A percentile compares a stretch with the other conserved stretches of the same genome.
These are phyloP conservation scores for Chamaecrista fasciculata DNA, from an alignment of 306 rosid species.

Conservation along the genomic window DNA sequence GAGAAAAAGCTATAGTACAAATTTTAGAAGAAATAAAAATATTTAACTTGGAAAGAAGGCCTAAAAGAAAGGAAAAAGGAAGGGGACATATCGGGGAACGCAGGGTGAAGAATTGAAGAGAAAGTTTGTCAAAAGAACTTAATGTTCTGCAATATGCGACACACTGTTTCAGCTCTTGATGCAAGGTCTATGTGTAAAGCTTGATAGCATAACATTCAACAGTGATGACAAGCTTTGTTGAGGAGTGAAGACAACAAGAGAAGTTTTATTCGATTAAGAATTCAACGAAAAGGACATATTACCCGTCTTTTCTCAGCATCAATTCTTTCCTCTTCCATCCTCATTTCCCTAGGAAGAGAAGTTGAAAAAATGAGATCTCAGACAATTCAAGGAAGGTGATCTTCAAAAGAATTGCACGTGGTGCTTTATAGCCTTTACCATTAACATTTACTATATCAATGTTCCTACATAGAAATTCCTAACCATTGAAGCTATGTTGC, in stretches of 20 bases:
- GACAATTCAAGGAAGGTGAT: conserved; percentile 14
- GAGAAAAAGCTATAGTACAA: not conserved
- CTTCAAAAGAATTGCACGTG: not conserved
- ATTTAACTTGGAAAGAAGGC: not conserved
- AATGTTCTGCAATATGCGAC: conserved; percentile 7
- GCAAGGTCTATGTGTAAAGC: conserved; percentile 6
- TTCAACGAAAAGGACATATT: conserved; percentile 25
- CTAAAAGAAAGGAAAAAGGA: not conserved
- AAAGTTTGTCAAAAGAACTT: conserved; percentile 12
- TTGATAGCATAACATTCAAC: conserved; percentile 6
- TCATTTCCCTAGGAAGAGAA: conserved; percentile 71
- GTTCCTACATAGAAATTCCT: conserved; percentile 14
- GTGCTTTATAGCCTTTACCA: not conserved
- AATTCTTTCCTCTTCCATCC: conserved; percentile 85
- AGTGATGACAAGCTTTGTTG: conserved; percentile 7
- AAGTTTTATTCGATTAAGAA: conserved; percentile 15
- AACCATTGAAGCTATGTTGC: conserved; percentile 12
- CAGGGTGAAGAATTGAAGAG: not conserved
- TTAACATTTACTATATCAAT: conserved; percentile 3
- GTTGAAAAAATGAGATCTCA: conserved; percentile 25
- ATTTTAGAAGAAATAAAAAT: not conserved
- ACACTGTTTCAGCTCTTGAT: not conserved
- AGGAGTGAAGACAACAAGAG: conserved; percentile 5
- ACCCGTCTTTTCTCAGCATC: conserved; percentile 95
- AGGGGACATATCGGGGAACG: not conserved